Evolutionary conservation across 1,284 basidiomycete species (phyloP).

Genomic region (Heterobasidion occidentale): DNA sequence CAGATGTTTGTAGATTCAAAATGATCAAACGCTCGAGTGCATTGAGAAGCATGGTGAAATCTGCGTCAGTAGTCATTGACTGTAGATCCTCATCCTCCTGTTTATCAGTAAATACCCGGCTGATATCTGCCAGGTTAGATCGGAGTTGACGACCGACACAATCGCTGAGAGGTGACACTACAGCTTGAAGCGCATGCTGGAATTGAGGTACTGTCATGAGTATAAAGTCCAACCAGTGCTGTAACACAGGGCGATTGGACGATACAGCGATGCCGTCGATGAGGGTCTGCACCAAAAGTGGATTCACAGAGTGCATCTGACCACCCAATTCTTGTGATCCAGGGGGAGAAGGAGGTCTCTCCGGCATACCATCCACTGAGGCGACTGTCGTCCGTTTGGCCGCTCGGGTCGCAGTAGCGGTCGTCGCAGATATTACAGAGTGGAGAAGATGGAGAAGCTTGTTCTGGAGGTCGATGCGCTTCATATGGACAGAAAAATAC

Average conservation of each 20-base stretch:
- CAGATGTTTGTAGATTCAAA: constrained; percentile 48
- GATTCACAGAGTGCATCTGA: constrained; percentile 43
- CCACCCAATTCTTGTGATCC: constrained; percentile 9
- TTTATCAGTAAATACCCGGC: constrained; percentile 28
- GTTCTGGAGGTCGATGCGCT: constrained; percentile 79
- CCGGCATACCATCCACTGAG: constrained; percentile 3
- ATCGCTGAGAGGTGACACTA: constrained; percentile 76
- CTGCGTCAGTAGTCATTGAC: constrained; percentile 65
- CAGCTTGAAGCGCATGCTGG: constrained; percentile 57
- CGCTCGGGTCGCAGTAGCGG: constrained; percentile 12
- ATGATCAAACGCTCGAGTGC: constrained; percentile 76
- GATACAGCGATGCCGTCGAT: constrained; percentile 71
- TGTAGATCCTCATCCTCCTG: constrained; percentile 32
- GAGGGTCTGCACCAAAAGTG: constrained; percentile 72
- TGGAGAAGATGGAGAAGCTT: constrained; percentile 90
- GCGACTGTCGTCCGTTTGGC: constrained; percentile 10
- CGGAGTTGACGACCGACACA: constrained; percentile 76
- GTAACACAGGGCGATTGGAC: constrained; percentile 73
- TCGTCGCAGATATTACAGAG: constrained; percentile 59
- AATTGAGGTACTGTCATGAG: constrained; percentile 85
- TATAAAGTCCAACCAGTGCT: constrained; percentile 96
- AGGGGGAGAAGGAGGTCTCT: constrained; percentile 3
- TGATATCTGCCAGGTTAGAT: constrained; percentile 47
- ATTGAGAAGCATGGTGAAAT: constrained; percentile 78
- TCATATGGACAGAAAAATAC: constrained; percentile 62